phyloP scores from a whole-genome alignment of 441 rosid genomes.

The Mallotus repandus region DNA sequence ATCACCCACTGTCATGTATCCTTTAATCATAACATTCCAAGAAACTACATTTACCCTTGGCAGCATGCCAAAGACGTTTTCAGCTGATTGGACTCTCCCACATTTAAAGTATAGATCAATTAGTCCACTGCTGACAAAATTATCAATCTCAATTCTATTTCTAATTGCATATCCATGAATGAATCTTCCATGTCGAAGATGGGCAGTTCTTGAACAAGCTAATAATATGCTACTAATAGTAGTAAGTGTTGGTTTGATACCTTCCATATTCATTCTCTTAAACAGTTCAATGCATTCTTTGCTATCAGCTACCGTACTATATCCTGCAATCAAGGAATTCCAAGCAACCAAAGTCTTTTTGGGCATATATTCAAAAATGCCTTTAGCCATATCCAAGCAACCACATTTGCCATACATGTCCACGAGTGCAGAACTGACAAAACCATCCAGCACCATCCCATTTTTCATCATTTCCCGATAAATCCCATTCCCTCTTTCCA shows the following conservation, averaged over 20 bases:
- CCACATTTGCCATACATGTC: slow-evolving; percentile 70
- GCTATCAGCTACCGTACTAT: slow-evolving; percentile 46
- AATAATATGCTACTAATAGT: slow-evolving; percentile 54
- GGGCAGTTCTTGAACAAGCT: slow-evolving; percentile 61
- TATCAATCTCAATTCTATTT: slow-evolving; percentile 37
- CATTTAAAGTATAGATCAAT: slow-evolving; percentile 69
- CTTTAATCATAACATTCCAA: slow-evolving; percentile 77
- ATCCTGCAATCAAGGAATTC: slow-evolving; percentile 59
- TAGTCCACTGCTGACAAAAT: slow-evolving; percentile 37
- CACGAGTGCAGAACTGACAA: slow-evolving; percentile 62
- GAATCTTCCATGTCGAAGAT: slow-evolving; percentile 48
- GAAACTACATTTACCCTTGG: slow-evolving; percentile 31
- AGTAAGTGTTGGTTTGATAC: slow-evolving; percentile 45
- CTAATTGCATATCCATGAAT: slow-evolving; percentile 54
- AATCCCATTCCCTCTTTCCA: slow-evolving; percentile 64
- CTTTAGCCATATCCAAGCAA: slow-evolving; percentile 52
- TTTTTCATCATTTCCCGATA: slow-evolving; percentile 38
- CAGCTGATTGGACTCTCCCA: slow-evolving; percentile 49
- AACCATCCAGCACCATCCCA: slow-evolving; percentile 44
- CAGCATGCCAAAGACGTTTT: slow-evolving; percentile 40
- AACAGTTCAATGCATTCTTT: slow-evolving; percentile 50
- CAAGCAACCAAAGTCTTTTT: slow-evolving; percentile 54
- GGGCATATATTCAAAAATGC: slow-evolving; percentile 44
- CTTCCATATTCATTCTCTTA: slow-evolving; percentile 52
- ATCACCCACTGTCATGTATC: slow-evolving; percentile 46